phyloP scores from a whole-genome alignment of 192 early-diverging fungal genomes.

The Podila minutissima region DNA sequence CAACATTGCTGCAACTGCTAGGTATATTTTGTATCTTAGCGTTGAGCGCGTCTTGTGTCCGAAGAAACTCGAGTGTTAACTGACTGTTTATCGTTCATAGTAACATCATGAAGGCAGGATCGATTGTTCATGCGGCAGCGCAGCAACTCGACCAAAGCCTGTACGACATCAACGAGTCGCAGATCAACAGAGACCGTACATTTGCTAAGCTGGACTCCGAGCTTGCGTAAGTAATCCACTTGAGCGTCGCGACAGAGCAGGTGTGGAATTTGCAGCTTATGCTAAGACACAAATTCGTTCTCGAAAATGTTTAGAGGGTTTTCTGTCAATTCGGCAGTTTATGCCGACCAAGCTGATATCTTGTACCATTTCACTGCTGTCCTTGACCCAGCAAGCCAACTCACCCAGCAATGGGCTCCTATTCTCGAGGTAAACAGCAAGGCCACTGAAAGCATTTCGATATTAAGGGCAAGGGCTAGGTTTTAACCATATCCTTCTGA shows the following conservation, averaged over 20 bases:
- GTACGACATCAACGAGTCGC: constrained; percentile 36
- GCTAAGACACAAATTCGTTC: not conserved
- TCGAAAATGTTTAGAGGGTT: constrained; percentile 18
- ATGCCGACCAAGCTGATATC: constrained; percentile 27
- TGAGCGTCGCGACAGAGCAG: not conserved
- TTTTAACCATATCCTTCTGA: constrained; percentile 1
- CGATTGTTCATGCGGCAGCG: constrained; percentile 13
- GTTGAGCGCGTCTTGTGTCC: not conserved
- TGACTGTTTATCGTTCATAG: constrained; percentile 2
- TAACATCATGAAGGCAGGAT: constrained; percentile 32
- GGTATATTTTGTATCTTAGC: constrained; percentile 4
- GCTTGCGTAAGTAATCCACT: constrained; percentile 8
- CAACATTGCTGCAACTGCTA: constrained; percentile 14
- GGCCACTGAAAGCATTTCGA: too few relatives aligned
- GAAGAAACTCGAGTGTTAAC: not conserved
- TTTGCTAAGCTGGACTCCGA: constrained; percentile 23
- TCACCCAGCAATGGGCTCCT: constrained; percentile 81
- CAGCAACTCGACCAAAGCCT: constrained; percentile 33
- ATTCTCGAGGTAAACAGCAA: constrained; percentile 65
- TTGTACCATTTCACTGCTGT: constrained; percentile 62
- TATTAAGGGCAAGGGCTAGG: not conserved
- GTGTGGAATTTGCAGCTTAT: not conserved
- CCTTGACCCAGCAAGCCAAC: constrained; percentile 83
- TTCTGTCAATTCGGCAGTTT: constrained; percentile 19
- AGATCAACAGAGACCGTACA: constrained; percentile 22